phyloP scores from a whole-genome alignment of 1,284 basidiomycete species.

The Thelephora terrestris region DNA sequence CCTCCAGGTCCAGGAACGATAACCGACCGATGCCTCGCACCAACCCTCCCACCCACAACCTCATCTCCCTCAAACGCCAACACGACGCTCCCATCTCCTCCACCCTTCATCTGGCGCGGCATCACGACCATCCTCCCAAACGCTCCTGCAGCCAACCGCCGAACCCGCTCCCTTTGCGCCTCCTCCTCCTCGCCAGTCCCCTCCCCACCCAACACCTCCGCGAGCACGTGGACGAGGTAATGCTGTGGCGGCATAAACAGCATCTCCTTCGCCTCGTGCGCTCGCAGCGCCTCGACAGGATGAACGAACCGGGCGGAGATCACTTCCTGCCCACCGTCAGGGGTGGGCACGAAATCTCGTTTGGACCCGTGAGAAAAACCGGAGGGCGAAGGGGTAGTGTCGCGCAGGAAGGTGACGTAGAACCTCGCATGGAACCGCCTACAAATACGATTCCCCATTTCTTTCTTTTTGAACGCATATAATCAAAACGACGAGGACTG shows the following conservation, averaged over 20 bases:
- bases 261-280: slow-evolving; percentile 40
- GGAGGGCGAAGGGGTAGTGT: slow-evolving; percentile 25
- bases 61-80: slow-evolving; percentile 63
- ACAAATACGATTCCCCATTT: slow-evolving; percentile 1
- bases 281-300: slow-evolving; percentile 38
- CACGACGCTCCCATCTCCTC: slow-evolving; percentile 33
- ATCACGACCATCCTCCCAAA: slow-evolving; percentile 56
- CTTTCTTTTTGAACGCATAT: not conserved
- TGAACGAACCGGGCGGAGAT: slow-evolving; percentile 52
- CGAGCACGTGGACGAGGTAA: slow-evolving; percentile 53
- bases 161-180: slow-evolving; percentile 33
- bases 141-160: slow-evolving; percentile 35
- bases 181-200: slow-evolving; percentile 28
- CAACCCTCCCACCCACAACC: slow-evolving; percentile 45
- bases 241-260: slow-evolving; percentile 62
- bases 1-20: slow-evolving; percentile 35
- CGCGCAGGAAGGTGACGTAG: slow-evolving; percentile 46
- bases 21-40: slow-evolving; percentile 44
- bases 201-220: slow-evolving; percentile 32
- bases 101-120: slow-evolving; percentile 29
- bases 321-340: slow-evolving; percentile 62
- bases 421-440: slow-evolving; percentile 64
- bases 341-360: slow-evolving; percentile 48
- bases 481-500: slow-evolving; percentile 1
- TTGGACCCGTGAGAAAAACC: slow-evolving; percentile 43